Base-by-base conservation (phyloP, 768 basidiomycete genomes). In the Inosperma sp. region DNA sequence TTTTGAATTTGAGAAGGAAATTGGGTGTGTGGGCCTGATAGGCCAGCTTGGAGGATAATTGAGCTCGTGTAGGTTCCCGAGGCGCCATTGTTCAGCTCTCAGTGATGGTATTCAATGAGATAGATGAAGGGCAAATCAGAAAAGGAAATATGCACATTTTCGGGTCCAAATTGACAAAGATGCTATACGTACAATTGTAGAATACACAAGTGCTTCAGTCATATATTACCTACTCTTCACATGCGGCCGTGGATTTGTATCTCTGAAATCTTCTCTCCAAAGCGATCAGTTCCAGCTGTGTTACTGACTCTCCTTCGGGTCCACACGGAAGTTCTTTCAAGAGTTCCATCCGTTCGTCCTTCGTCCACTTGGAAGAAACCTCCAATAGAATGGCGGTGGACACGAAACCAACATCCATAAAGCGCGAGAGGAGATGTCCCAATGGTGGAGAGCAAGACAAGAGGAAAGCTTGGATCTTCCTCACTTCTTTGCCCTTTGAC, bases 41-140 rank as follows among this genome's bases (percentile, higher is more conserved):
- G 3, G 82, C 65, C 14, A 89, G 77, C 34, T 80, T 75, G 2
- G 86, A 81, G 7, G 87, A 89, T 35, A 88, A 74, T 55, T 89
- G 88, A 41, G 82, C 76, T 33, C 79, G 73, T 14, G 80, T 87
- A 7, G 81, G 86, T 62, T 89, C 87, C 66, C 75, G 83, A 14
- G 75, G 73, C 27, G 72, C 64, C 75, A 77, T 76, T 42, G 7
- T 23, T n/a, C n/a, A n/a, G n/a, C n/a, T n/a, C n/a, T n/a, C n/a
- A n/a, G n/a, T n/a, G n/a, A 34, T 33, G 27, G 2, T 30, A 13
- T 19, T 12, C 12, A 2, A 10, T 27, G 19, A 31, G n/a, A n/a
- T 8, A 31, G 30, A n/a, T 8, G n/a, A 8, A 31, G 8, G 30
- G n/a, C n/a, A n/a, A n/a, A n/a, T n/a, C n/a, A n/a, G n/a, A n/a